Percentiles rank a stretch among this genome's conserved stretches.
These are phyloP conservation scores for Hypoxylon rubiginosum DNA, from an alignment of 2,329 filamentous ascomycete species.

Conservation along the genomic window DNA sequence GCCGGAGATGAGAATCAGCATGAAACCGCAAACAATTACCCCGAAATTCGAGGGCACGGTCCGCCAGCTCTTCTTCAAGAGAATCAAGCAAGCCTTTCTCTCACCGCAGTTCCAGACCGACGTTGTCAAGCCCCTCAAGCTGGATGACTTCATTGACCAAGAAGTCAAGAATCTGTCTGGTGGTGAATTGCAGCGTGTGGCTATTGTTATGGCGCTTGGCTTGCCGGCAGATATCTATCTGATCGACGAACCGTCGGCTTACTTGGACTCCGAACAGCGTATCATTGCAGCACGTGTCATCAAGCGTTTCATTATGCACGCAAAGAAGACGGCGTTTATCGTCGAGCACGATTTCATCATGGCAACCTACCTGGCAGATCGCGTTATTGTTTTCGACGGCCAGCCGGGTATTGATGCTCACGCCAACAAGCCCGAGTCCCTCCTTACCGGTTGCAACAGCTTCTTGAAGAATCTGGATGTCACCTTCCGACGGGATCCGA, in stretches of 20 bases:
- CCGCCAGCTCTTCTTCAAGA: conserved; percentile 99
- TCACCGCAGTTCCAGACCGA: conserved; percentile 99
- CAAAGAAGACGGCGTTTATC: conserved; percentile 99
- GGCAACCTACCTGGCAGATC: conserved; percentile 81
- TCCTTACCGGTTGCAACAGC: conserved; percentile 94
- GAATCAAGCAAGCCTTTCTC: conserved; percentile 97
- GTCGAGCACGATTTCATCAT: conserved; percentile 99
- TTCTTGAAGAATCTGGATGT: conserved; percentile 98
- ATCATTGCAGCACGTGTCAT: conserved; percentile 97
- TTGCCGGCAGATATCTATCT: conserved; percentile 97
- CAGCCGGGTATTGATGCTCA: conserved; percentile 88
- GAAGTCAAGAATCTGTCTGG: conserved; percentile 99
- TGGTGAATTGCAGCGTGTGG: conserved; percentile 99
- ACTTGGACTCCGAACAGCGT: conserved; percentile 99
- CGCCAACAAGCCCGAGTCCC: conserved; percentile 90
- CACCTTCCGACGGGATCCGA: conserved; percentile 97
- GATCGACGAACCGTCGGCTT: conserved; percentile 97
- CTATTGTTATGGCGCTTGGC: conserved; percentile 96
- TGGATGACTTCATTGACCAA: conserved; percentile 99
- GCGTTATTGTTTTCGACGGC: conserved; percentile 98
- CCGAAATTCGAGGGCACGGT: conserved; percentile 98
- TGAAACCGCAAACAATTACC: conserved; percentile 99
- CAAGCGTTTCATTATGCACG: conserved; percentile 99
- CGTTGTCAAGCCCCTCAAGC: conserved; percentile 98
- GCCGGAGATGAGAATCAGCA: conserved; percentile 95